Base-by-base conservation (phyloP, 2,329 filamentous ascomycete genomes). In the Fusarium avenaceum region DNA sequence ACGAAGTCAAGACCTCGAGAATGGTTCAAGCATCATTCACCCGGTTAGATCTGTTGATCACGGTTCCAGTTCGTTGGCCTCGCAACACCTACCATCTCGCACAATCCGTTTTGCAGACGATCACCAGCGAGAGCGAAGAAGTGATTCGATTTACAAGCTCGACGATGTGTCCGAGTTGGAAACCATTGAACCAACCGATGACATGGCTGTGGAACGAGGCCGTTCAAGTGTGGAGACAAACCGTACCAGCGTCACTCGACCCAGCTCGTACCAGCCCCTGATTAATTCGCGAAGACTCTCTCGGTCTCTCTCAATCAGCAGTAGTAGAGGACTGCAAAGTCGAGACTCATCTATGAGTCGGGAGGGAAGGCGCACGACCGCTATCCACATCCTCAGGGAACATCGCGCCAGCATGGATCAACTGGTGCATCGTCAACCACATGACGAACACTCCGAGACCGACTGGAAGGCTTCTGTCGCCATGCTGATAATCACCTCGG, bases 401-500 rank as follows among this genome's bases (percentile, higher is more conserved):
- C 19, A 30, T 19, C 54, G 28, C 11, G 33, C 11, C 13, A 24
- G 26, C 4, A 39, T 28, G 28, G 55, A 59, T 15, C 54, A 54
- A n/a, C 19, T 48, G 54, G 50, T 46, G 14, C 19, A 49, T 19
- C 38, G 13, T 7, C 33, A n/a, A 8, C 33, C 15, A 3, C 17
- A 35, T n/a, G 33, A 35, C 9, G 33, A 10, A 1, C 13, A 48
- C 2, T 11, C n/a, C 2, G 26, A 46, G 11, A 6, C 63, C 3
- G 69, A 73, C 6, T 57, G 67, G 14, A 44, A 77, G 43, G 71
- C 87, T 79, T 26, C 87, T 5, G 71, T 87, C 1, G 55, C 85
- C 10, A 76, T 87, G 2, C 80, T 90, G 5, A 76, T 88, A 22
- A 69, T 82, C 10, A 83, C 84, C 0, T 89, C 87, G 8, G 80